Percentiles rank a stretch among this genome's conserved stretches.
These are phyloP conservation scores for Yamadazyma spencermartinsiae DNA, from an alignment of 1,139 yeast species.

Conservation along the genomic window DNA sequence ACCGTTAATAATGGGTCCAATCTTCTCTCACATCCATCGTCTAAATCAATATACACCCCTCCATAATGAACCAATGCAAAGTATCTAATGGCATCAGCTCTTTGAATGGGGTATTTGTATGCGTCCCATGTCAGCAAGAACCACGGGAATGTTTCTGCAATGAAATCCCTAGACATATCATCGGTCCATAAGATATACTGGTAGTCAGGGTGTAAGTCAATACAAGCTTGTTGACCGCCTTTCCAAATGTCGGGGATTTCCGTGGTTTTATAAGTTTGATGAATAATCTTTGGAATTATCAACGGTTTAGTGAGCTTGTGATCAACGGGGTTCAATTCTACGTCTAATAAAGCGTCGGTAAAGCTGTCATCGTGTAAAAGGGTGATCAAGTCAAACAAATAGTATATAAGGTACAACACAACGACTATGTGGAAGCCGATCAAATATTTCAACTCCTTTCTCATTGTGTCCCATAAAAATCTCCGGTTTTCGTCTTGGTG, in stretches of 20 bases:
- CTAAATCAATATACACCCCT: constrained; percentile 87
- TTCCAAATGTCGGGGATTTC: constrained; percentile 81
- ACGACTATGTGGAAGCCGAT: constrained; percentile 58
- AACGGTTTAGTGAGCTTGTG: constrained; percentile 43
- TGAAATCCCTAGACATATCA: constrained; percentile 75
- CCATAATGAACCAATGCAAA: constrained; percentile 83
- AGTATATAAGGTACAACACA: constrained; percentile 57
- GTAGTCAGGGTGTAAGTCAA: constrained; percentile 81
- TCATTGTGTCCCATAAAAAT: constrained; percentile 28
- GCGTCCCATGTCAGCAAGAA: constrained; percentile 75
- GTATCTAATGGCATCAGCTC: constrained; percentile 93
- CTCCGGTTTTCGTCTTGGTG: no score
- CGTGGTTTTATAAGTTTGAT: constrained; percentile 84
- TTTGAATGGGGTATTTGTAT: constrained; percentile 77
- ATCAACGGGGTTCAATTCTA: constrained; percentile 54
- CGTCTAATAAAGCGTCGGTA: constrained; percentile 58
- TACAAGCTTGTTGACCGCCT: constrained; percentile 73
- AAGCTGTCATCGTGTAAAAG: constrained; percentile 71
- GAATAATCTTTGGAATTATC: constrained; percentile 84
- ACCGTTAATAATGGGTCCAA: constrained; percentile 78
- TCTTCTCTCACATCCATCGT: constrained; percentile 78
- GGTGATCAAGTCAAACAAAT: constrained; percentile 73
- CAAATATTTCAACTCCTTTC: constrained; percentile 61
- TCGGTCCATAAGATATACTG: constrained; percentile 92
- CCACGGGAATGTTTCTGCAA: constrained; percentile 81